Conservation (phyloP, 257 asterid genomes). For the Solanum commersonii region DNA sequence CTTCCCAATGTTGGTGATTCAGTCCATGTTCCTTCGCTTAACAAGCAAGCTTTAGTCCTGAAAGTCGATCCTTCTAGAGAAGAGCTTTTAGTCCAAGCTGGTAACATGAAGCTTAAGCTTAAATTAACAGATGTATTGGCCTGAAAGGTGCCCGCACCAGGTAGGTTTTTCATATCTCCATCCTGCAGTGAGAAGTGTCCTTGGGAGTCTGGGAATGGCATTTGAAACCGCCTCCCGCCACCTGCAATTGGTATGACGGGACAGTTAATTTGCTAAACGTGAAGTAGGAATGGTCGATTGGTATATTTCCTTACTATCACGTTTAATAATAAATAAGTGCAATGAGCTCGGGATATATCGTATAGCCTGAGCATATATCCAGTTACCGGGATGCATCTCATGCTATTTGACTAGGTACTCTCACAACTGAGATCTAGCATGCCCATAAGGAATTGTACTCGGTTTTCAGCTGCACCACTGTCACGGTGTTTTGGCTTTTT, state of each 20-base stretch:
- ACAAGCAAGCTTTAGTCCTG: slow-evolving; percentile 53
- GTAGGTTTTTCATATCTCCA: background rate
- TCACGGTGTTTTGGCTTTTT: background rate
- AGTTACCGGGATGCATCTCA: background rate
- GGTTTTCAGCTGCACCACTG: background rate
- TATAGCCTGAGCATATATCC: background rate
- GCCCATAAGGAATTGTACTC: background rate
- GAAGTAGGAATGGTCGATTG: background rate
- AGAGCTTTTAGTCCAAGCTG: slow-evolving; percentile 75
- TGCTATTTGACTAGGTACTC: background rate
- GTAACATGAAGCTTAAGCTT: slow-evolving; percentile 70
- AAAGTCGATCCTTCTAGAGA: slow-evolving; percentile 57
- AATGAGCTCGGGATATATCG: background rate
- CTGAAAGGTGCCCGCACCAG: slow-evolving; percentile 9
- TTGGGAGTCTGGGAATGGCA: background rate
- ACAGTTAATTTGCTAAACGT: background rate
- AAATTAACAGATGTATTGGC: slow-evolving; percentile 42
- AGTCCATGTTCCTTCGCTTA: slow-evolving; percentile 72
- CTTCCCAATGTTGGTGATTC: slow-evolving; percentile 70
- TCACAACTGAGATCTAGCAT: background rate
- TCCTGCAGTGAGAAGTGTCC: background rate
- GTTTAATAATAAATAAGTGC: background rate
- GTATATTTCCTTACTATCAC: background rate
- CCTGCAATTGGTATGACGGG: background rate
- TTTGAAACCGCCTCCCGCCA: background rate